Evolutionary conservation across 2,329 filamentous ascomycete genomes (phyloP).

Genomic region (Calonectria ilicicola): DNA sequence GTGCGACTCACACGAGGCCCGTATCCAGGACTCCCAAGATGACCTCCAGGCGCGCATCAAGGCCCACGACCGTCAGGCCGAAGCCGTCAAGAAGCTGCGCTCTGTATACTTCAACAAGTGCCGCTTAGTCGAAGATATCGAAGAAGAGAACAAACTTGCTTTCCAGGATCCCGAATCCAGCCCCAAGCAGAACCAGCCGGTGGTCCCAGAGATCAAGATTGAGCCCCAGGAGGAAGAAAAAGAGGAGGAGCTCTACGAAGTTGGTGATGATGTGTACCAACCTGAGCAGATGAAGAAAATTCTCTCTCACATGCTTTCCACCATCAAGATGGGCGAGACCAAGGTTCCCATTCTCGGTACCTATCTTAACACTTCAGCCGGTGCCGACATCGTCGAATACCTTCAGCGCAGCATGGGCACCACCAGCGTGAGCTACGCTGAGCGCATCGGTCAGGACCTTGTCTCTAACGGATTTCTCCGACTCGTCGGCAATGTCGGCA

Average conservation of each 20-base stretch:
- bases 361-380: slow-evolving; percentile 92
- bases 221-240: slow-evolving; percentile 75
- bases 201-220: slow-evolving; percentile 91
- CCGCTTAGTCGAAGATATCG: slow-evolving; percentile 92
- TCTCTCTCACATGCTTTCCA: slow-evolving; percentile 85
- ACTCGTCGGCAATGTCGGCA: slow-evolving; percentile 93
- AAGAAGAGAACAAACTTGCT: slow-evolving; percentile 98
- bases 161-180: slow-evolving; percentile 88
- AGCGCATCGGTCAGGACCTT: slow-evolving; percentile 94
- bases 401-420: slow-evolving; percentile 89
- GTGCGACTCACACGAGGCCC: slow-evolving; percentile 94
- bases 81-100: slow-evolving; percentile 90
- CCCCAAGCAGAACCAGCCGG: slow-evolving; percentile 68
- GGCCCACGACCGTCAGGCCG: slow-evolving; percentile 90
- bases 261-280: slow-evolving; percentile 89
- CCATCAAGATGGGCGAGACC: slow-evolving; percentile 87
- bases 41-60: slow-evolving; percentile 93
- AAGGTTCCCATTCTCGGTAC: slow-evolving; percentile 97
- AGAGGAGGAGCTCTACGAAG: slow-evolving; percentile 88
- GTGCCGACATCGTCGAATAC: slow-evolving; percentile 95
- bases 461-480: slow-evolving; percentile 88
- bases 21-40: slow-evolving; percentile 94
- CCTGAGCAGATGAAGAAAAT: slow-evolving; percentile 93
- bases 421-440: slow-evolving; percentile 88
- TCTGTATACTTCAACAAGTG: slow-evolving; percentile 99